These are phyloP conservation scores for Phytopythium boreale DNA, from an alignment of 352 stramenopile genomes.

Conservation along the genomic window DNA sequence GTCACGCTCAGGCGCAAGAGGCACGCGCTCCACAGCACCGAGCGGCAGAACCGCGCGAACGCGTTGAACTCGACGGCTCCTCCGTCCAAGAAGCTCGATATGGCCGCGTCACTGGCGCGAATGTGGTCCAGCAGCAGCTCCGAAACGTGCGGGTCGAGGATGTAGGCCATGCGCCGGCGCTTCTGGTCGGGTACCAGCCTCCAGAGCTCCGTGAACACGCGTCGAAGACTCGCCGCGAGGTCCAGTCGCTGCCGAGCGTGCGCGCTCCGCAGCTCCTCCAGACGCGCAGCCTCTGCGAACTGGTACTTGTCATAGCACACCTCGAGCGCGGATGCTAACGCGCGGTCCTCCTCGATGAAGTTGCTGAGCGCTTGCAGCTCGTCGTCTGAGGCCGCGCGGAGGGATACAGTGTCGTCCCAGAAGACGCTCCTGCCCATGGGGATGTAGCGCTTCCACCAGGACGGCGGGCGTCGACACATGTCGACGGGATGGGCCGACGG, in stretches of 20 bases:
- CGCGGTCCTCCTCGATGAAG: slow-evolving; percentile 45
- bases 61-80: slow-evolving; percentile 49
- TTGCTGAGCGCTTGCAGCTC: slow-evolving; percentile 31
- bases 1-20: slow-evolving; percentile 43
- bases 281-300: slow-evolving; percentile 69
- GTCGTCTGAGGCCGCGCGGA: slow-evolving; percentile 54
- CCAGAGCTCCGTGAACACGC: slow-evolving; percentile 60
- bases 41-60: slow-evolving; percentile 57
- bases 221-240: slow-evolving; percentile 30
- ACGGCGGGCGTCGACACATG: slow-evolving; percentile 37
- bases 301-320: slow-evolving; percentile 76
- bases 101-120: slow-evolving; percentile 12
- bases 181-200: slow-evolving; percentile 42
- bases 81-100: slow-evolving; percentile 13
- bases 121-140: slow-evolving; percentile 54
- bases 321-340: slow-evolving; percentile 47
- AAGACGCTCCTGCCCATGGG: slow-evolving; percentile 62
- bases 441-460: slow-evolving; percentile 59
- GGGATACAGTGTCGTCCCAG: slow-evolving; percentile 64
- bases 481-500: slow-evolving; percentile 32
- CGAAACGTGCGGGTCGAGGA: slow-evolving; percentile 62
- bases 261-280: slow-evolving; percentile 63
- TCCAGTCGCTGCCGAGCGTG: slow-evolving; percentile 36
- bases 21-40: slow-evolving; percentile 55
- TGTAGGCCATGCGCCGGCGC: slow-evolving; percentile 44